Evolutionary conservation across 768 basidiomycete species (phyloP), one percentile per base, ranked within the genome.

Genomic region (Mycena capillaripes): DNA sequence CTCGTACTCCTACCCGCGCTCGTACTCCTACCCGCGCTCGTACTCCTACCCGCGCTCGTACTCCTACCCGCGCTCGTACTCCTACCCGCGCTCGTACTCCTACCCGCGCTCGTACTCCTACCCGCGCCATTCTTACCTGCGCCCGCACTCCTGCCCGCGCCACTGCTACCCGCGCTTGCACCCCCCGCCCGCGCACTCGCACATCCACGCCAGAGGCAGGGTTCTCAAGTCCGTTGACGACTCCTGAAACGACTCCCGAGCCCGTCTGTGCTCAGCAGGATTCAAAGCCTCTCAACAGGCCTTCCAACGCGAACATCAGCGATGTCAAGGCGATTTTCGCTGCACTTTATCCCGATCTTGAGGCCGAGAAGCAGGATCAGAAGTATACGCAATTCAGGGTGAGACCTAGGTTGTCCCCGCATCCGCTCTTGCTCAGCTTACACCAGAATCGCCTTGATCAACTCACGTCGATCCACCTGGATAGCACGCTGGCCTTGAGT

Each of bases 331-430:
- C 36, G 3, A 25, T 59, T 59, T 59, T 59, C 34, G 23, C 36
- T 38, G n/a, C 16, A 23, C n/a, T 59, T 23, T 42, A 59, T 59
- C 23, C 57, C n/a, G 36, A 59, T 25, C 36, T 40, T 29, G 38
- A 25, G n/a, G 36, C 25, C 9, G 57, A 59, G 36, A 17, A 59
- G 40, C 57, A 42, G n/a, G 36, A 25, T 10, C 25, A 7, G 21
- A 4, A 59, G 57, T 59, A 59, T 42, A 5, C 12, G 57, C 21
- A 23, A 42, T 59, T 59, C 38, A 59, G 57, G 57, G 57, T 59
- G 25, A 56, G 55, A 29, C 21, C 7, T 32, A n/a, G n/a, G 38
- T 59, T 59, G 23, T 40, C n/a, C 11, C 40, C 57, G 36, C 16
- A 40, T 42, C 36, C 57, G 40, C 19, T 27, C 40, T 59, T 59